Base-by-base conservation (phyloP, 2,329 filamentous ascomycete genomes). In the Blumeria graminis region DNA sequence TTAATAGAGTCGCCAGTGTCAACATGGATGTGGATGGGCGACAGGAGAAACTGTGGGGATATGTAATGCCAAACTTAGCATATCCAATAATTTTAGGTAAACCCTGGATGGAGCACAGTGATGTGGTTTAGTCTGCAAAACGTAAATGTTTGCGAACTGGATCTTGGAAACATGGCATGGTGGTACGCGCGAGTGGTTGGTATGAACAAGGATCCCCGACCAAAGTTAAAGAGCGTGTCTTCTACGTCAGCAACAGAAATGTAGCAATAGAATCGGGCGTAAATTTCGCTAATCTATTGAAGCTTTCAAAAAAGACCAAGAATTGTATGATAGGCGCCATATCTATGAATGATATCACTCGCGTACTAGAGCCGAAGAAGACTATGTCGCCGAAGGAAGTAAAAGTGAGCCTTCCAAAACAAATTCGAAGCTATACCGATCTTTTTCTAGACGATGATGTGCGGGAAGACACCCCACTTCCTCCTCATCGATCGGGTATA, bases 1-100 rank as follows among this genome's bases (percentile, higher is more conserved):
- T 52, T 35, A 28, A 52, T 14, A 14, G n/a, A 52, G 32, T 52
- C n/a, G 48, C 48, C 9, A 33, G 10, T n/a, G 22, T 52, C 14
- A 35, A 52, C 22, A 52, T 52, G 33, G 32, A 52, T 52, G 16
- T 52, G 11, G 48, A 52, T 33, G 32, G 32, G 5, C 48, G 33
- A 14, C 48, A 36, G 13, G 48, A 52, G 13, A 33, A 52, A 18
- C 13, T 52, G 10, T 52, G 48, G 48, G 48, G 48, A n/a, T 52
- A 52, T 52, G 48, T 52, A 14, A 32, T 52, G 18, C 48, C 48
- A 28, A 52, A 52, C 33, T n/a, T 52, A 52, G 48, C 48, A 32
- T 52, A 52, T 16, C 13, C 16, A 35, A 52, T 52, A 13, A 52
- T 52, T 52, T 35, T 36, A 10, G 48, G 48, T 13, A 52, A 52